A percentile compares a stretch with the other conserved stretches of the same genome.
phyloP scores from a whole-genome alignment of 2,329 filamentous ascomycete genomes.

The Aspergillus sp. region DNA sequence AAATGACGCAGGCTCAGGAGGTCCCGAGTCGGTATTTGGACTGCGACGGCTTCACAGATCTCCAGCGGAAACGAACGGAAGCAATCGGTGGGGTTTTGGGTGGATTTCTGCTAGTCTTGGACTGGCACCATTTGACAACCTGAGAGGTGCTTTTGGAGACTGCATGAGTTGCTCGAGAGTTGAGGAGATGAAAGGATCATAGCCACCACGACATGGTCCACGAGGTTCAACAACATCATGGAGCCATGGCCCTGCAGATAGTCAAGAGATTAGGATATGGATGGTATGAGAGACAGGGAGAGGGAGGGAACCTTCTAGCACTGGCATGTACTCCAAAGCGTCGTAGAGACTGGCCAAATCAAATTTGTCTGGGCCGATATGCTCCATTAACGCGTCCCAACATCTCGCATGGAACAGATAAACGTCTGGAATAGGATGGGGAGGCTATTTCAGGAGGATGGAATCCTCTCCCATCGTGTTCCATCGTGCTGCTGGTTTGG shows the following conservation, averaged over 20 bases:
- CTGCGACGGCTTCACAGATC: constrained; percentile 2
- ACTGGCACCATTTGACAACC: neutral
- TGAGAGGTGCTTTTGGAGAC: neutral
- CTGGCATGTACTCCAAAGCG: constrained; percentile 1
- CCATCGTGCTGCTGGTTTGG: neutral
- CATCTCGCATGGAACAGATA: constrained; percentile 2
- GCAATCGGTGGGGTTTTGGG: neutral
- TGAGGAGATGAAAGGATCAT: neutral
- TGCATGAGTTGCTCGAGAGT: constrained; percentile 2
- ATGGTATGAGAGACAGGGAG: neutral
- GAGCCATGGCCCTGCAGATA: neutral
- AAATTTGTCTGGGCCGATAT: neutral
- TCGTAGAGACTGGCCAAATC: constrained; percentile 1
- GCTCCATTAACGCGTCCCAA: constrained; percentile 1
- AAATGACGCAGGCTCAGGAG: constrained; percentile 2
- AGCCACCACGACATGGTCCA: neutral
- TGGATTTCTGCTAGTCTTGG: neutral
- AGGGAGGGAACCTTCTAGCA: neutral
- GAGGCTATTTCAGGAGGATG: neutral
- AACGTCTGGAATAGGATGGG: neutral
- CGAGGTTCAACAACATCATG: neutral
- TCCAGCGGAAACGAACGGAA: constrained; percentile 4
- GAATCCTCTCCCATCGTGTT: neutral
- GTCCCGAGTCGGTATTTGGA: constrained; percentile 1
- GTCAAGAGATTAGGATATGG: neutral